Evolutionary conservation across 805 yeast genomes (phyloP).

Genomic region (Ogataea minuta): DNA sequence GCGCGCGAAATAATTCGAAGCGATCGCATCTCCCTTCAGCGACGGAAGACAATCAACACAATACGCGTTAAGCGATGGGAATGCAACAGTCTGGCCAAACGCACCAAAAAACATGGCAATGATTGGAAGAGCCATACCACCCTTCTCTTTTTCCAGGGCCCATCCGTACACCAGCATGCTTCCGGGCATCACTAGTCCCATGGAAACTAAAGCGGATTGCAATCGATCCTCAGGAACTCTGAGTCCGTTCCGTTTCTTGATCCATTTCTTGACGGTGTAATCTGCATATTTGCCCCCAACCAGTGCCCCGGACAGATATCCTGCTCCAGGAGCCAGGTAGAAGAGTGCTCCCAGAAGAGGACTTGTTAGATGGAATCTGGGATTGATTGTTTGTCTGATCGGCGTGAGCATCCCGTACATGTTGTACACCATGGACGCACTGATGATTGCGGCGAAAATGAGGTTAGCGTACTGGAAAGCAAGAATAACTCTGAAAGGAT

Average conservation of each 20-base stretch:
- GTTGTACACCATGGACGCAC: constrained; percentile 42
- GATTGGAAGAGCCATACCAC: constrained; percentile 56
- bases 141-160: constrained; percentile 46
- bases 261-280: constrained; percentile 42
- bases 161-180: constrained; percentile 53
- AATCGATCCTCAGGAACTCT: constrained; percentile 55
- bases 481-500: constrained; percentile 44
- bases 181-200: constrained; percentile 46
- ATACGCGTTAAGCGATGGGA: constrained; percentile 54
- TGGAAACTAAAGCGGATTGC: constrained; percentile 38
- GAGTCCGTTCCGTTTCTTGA: constrained; percentile 38
- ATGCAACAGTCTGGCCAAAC: constrained; percentile 48
- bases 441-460: constrained; percentile 41
- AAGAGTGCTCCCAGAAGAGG: constrained; percentile 53
- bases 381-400: constrained; percentile 53
- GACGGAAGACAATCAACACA: constrained; percentile 59
- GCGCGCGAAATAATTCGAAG: constrained; percentile 50
- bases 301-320: constrained; percentile 48
- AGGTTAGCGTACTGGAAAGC: constrained; percentile 45
- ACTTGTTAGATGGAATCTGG: constrained; percentile 46
- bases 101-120: constrained; percentile 48
- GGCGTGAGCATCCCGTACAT: constrained; percentile 56
- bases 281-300: constrained; percentile 57
- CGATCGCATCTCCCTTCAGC: constrained; percentile 54
- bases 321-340: constrained; percentile 57